Evolutionary conservation across 2,329 filamentous ascomycete genomes (phyloP).

Genomic region (Cladosporium sp.): DNA sequence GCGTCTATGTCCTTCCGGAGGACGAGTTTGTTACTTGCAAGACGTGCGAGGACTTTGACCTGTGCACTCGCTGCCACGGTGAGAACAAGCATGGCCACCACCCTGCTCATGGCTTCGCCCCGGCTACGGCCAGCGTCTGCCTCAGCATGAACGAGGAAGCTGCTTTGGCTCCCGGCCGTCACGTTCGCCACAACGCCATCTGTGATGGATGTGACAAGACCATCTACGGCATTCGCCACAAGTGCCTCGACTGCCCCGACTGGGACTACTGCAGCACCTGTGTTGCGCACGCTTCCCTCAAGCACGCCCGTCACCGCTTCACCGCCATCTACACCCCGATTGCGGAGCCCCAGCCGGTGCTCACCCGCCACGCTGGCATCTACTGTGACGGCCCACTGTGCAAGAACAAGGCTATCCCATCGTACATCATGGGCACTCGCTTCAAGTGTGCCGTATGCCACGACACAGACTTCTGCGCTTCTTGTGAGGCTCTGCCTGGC

Average conservation of each 20-base stretch:
- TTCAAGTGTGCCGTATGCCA: conserved; percentile 98
- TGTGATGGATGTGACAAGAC: conserved; percentile 92
- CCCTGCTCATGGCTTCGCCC: conserved; percentile 76
- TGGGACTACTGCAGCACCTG: conserved; percentile 93
- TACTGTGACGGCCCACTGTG: conserved; percentile 95
- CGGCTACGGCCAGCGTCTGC: conserved; percentile 63
- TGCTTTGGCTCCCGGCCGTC: conserved; percentile 77
- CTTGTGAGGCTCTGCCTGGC: conserved; percentile 82
- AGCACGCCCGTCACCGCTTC: conserved; percentile 84
- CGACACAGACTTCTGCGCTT: conserved; percentile 92
- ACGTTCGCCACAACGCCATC: conserved; percentile 79
- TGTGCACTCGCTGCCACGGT: conserved; percentile 81
- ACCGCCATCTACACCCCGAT: conserved; percentile 80
- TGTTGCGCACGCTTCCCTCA: conserved; percentile 63
- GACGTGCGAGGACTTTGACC: conserved; percentile 84
- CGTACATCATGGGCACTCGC: conserved; percentile 76
- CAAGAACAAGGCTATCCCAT: conserved; percentile 51
- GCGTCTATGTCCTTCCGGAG: conserved; percentile 66
- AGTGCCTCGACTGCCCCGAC: conserved; percentile 94
- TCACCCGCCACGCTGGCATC: conserved; percentile 73
- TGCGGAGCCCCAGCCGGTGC: conserved; percentile 45
- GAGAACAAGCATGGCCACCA: conserved; percentile 83
- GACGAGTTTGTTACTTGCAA: conserved; percentile 81
- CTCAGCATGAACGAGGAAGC: conserved; percentile 63
- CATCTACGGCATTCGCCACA: conserved; percentile 88